These are phyloP conservation scores for Teratosphaeria nubilosa DNA, from an alignment of 2,329 filamentous ascomycete species.

Conservation along the genomic window DNA sequence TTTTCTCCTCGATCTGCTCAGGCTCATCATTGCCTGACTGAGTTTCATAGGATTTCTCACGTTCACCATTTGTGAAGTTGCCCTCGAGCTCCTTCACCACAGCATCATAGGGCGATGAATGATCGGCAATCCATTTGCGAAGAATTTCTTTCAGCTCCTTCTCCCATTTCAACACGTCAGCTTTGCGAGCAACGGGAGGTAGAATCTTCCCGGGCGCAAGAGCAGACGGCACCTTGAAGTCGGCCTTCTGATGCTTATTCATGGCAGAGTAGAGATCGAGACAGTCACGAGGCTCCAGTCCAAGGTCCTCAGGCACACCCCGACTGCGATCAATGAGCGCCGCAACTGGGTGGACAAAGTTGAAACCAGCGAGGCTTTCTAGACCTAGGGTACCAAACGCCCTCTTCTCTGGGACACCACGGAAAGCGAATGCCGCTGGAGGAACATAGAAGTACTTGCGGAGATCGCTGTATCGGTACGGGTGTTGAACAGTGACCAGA, in stretches of 20 bases:
- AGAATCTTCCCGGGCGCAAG: conserved; percentile 43
- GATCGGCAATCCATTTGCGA: conserved; percentile 49
- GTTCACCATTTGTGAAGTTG: conserved; percentile 14
- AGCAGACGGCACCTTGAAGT: conserved; percentile 34
- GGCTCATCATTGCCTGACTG: conserved; percentile 6
- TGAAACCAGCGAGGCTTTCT: conserved; percentile 41
- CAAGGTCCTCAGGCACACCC: conserved; percentile 57
- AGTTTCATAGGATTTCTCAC: conserved; percentile 16
- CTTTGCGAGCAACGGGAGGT: conserved; percentile 50
- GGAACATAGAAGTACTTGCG: conserved; percentile 62
- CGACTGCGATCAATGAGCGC: conserved; percentile 51
- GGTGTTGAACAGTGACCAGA: conserved; percentile 58
- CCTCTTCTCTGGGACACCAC: conserved; percentile 38
- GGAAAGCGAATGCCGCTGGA: conserved; percentile 39
- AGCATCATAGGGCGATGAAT: conserved; percentile 41
- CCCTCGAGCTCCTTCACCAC: conserved; percentile 41
- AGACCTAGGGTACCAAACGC: conserved; percentile 37
- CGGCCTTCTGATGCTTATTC: conserved; percentile 43
- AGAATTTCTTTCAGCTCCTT: conserved; percentile 49
- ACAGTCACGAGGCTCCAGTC: conserved; percentile 62
- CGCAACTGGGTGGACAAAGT: conserved; percentile 56
- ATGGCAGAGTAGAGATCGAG: conserved; percentile 56
- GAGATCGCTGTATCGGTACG: conserved; percentile 63
- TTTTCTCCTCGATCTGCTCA: conserved; percentile 3
- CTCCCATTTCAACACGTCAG: conserved; percentile 59